These are phyloP conservation scores for Babesia caballi DNA, from an alignment of 169 alveolate species.

Conservation along the genomic window DNA sequence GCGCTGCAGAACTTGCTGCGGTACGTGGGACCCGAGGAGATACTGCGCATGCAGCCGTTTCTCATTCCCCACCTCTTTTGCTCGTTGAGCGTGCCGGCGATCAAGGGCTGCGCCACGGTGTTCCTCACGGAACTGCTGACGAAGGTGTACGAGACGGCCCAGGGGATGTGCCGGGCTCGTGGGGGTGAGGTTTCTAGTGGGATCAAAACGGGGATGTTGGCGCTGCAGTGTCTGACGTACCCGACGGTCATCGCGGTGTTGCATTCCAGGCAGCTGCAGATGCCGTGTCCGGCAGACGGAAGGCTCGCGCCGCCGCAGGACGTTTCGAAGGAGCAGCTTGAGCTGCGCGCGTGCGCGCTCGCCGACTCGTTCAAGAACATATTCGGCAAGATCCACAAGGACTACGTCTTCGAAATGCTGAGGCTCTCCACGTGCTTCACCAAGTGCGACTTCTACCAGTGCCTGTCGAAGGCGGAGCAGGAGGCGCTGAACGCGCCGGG, in stretches of 20 bases:
- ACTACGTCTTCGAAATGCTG: conserved; percentile 28
- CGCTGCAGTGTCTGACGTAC: conserved; percentile 9
- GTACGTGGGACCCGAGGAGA: conserved; percentile 28
- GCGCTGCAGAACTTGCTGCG: conserved; percentile 21
- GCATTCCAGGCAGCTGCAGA: conserved; percentile 8
- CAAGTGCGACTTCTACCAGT: conserved; percentile 20
- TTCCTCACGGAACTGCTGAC: conserved; percentile 32
- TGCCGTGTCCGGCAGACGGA: neutral
- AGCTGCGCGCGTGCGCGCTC: conserved; percentile 4
- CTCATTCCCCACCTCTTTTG: conserved; percentile 32
- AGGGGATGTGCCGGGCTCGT: neutral
- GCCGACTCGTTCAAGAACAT: conserved; percentile 49
- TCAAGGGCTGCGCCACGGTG: conserved; percentile 27
- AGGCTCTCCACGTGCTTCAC: conserved; percentile 26
- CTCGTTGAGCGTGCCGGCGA: conserved; percentile 19
- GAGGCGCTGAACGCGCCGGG: neutral
- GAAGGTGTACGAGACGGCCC: neutral
- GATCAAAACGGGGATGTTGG: neutral
- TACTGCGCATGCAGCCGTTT: conserved; percentile 21
- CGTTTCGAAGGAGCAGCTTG: neutral
- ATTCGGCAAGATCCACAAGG: conserved; percentile 27
- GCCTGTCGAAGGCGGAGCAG: conserved; percentile 3
- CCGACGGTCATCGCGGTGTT: conserved; percentile 31
- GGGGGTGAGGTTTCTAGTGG: neutral
- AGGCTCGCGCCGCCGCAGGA: neutral